Conservation (phyloP, 169 alveolate species). For the Sarcocystis neurona region DNA sequence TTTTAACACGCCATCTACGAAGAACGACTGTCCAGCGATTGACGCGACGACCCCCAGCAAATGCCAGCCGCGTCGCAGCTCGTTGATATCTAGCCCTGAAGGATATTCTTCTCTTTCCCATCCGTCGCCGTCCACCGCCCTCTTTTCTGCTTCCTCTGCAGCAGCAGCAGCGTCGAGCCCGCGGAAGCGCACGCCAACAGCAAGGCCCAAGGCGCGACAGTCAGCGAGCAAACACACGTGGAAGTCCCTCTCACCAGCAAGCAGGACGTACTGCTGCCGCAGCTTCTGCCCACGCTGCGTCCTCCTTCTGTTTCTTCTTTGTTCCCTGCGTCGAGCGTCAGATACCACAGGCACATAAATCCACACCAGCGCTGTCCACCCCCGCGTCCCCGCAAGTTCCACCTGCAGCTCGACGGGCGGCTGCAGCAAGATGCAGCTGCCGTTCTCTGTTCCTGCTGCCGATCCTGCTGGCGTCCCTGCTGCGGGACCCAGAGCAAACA, state of each 20-base stretch:
- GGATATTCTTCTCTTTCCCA: slow-evolving; percentile 7
- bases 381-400: background rate
- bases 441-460: slow-evolving; percentile 1
- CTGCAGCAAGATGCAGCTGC: background rate
- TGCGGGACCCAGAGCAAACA: background rate
- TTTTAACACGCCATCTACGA: background rate
- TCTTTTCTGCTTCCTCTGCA: background rate
- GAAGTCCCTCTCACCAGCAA: background rate
- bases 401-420: background rate
- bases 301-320: too few species aligned
- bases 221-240: slow-evolving; percentile 24
- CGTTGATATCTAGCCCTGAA: slow-evolving; percentile 6
- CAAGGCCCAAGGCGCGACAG: slow-evolving; percentile 22
- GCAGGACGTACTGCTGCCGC: slow-evolving; percentile 3
- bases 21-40: background rate
- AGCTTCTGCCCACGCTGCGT: too few species aligned
- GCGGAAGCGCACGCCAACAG: background rate
- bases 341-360: background rate
- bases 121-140: slow-evolving; percentile 7
- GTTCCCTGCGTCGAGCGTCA: too few species aligned
- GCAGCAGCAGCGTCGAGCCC: background rate
- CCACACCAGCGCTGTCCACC: background rate
- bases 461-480: background rate
- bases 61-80: slow-evolving; percentile 6
- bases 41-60: slow-evolving; percentile 9